Conservation (phyloP, 305 asterid genomes). For the Ajuga reptans region DNA sequence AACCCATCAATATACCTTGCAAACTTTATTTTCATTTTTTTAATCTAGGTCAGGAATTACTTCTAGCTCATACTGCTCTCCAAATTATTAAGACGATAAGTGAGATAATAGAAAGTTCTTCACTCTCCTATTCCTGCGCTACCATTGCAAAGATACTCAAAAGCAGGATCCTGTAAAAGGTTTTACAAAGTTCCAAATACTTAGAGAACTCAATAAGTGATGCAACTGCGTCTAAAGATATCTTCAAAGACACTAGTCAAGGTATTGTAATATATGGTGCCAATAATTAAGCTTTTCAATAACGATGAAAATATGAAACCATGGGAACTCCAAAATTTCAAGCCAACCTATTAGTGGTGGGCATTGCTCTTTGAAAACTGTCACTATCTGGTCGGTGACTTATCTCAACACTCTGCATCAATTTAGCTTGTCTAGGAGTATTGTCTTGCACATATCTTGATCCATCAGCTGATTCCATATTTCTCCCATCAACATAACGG, state of each 20-base stretch:
- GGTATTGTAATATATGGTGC: not conserved
- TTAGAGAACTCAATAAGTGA: slow-evolving; percentile 10
- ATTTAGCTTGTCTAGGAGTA: slow-evolving; percentile 30
- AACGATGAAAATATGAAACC: not conserved
- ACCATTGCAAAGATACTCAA: not conserved
- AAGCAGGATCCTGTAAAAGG: not conserved
- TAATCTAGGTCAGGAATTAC: not conserved
- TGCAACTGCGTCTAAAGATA: not conserved
- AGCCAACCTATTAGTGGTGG: slow-evolving; percentile 50
- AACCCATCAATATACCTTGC: not conserved
- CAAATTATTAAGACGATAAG: not conserved
- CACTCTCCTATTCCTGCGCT: not conserved
- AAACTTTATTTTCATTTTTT: not conserved
- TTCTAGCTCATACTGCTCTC: not conserved
- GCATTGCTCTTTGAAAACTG: slow-evolving; percentile 29
- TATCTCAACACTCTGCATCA: slow-evolving; percentile 33
- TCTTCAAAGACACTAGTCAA: not conserved
- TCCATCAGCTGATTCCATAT: slow-evolving; percentile 33
- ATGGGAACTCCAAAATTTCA: slow-evolving; percentile 19
- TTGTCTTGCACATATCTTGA: slow-evolving; percentile 45
- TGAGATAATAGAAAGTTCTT: not conserved
- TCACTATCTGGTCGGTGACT: slow-evolving; percentile 29
- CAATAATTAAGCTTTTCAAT: not conserved
- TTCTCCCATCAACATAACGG: slow-evolving; percentile 40
- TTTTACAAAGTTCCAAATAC: not conserved